Percentiles rank a stretch among this genome's conserved stretches.
Conservation (phyloP, 768 basidiomycete genomes). For the Coprinopsis sp. region DNA sequence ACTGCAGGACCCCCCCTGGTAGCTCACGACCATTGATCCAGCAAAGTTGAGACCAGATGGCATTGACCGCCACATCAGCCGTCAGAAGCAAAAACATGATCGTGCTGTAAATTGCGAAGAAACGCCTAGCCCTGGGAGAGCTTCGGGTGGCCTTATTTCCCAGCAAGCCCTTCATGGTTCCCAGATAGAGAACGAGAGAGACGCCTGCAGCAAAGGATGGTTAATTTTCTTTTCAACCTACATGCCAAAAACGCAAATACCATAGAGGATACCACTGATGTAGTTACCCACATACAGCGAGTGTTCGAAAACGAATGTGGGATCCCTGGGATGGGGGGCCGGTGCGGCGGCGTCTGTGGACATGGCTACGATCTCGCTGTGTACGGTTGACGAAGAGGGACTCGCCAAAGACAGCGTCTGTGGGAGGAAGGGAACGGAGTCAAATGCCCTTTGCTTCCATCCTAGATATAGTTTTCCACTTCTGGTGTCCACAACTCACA, state of each 20-base stretch:
- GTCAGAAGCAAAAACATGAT: conserved; percentile 23
- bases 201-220: conserved; percentile 15
- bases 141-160: conserved; percentile 17
- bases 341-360: conserved; percentile 1
- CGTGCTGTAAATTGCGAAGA: conserved; percentile 26
- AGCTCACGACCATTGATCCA: conserved; percentile 26
- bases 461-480: no score
- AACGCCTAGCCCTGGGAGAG: conserved; percentile 17
- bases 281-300: conserved; percentile 28
- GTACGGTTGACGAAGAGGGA: background rate
- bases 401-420: background rate
- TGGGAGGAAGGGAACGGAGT: no score
- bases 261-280: conserved; percentile 28
- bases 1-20: conserved; percentile 23
- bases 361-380: background rate
- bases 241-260: conserved; percentile 19
- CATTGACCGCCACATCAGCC: conserved; percentile 25
- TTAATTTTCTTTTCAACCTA: no score
- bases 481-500: no score
- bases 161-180: conserved; percentile 20
- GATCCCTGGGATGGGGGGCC: background rate
- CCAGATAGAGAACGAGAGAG: conserved; percentile 25
- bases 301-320: conserved; percentile 22
- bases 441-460: no score
- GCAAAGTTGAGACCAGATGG: conserved; percentile 29